Evolutionary conservation across 1,139 yeast species (phyloP).

Genomic region (Nakaseomyces sp.): DNA sequence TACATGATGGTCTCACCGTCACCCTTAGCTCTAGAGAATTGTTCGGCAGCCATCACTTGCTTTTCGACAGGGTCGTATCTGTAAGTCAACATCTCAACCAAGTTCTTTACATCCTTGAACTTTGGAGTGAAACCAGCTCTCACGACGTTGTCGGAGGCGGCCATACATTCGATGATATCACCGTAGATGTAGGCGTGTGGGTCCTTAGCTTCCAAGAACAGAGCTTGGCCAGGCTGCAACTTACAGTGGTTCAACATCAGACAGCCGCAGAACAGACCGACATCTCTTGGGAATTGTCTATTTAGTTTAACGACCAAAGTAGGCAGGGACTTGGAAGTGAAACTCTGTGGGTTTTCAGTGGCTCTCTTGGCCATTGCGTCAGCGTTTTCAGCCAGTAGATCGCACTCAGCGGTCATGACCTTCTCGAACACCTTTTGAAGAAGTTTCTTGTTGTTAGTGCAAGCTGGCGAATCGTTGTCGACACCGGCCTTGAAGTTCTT

Average conservation of each 20-base stretch:
- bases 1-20: slow-evolving; percentile 60
- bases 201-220: slow-evolving; percentile 92
- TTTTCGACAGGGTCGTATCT: slow-evolving; percentile 81
- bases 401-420: slow-evolving; percentile 71
- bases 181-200: slow-evolving; percentile 97
- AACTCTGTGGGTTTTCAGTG: slow-evolving; percentile 39
- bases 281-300: slow-evolving; percentile 83
- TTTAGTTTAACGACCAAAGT: slow-evolving; percentile 67
- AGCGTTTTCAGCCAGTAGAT: slow-evolving; percentile 46
- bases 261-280: slow-evolving; percentile 95
- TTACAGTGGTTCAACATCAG: slow-evolving; percentile 80
- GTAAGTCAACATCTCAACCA: slow-evolving; percentile 87
- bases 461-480: slow-evolving; percentile 35
- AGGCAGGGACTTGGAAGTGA: slow-evolving; percentile 45
- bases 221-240: slow-evolving; percentile 87
- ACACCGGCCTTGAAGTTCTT: slow-evolving; percentile 38
- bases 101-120: slow-evolving; percentile 85
- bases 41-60: slow-evolving; percentile 74
- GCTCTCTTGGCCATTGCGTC: slow-evolving; percentile 56
- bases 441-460: slow-evolving; percentile 44
- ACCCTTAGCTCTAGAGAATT: slow-evolving; percentile 58
- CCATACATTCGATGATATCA: slow-evolving; percentile 98
- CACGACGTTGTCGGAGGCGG: slow-evolving; percentile 95
- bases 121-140: slow-evolving; percentile 98
- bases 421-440: slow-evolving; percentile 68